A percentile compares a stretch with the other conserved stretches of the same genome.
Conservation (phyloP, 768 basidiomycete species). For the Serendipita indica region DNA sequence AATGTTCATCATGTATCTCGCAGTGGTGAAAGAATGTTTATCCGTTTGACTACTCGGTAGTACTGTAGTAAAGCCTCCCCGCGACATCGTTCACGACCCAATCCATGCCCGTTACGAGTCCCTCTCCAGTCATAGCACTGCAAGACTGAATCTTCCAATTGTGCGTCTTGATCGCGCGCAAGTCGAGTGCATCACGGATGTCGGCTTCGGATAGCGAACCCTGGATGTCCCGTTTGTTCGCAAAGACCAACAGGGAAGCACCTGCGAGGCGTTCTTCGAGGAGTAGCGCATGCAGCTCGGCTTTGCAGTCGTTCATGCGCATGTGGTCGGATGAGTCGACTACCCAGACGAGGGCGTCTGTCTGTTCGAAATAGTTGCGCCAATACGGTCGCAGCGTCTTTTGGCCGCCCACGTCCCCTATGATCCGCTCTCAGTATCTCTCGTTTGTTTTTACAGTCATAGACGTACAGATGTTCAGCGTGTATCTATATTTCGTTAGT, state of each 20-base stretch:
- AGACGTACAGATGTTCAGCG: conserved; percentile 30
- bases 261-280: conserved; percentile 92
- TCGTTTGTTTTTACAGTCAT: background rate
- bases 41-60: too few species aligned
- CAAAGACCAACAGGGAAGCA: conserved; percentile 90
- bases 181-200: conserved; percentile 73
- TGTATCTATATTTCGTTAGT: conserved; percentile 23
- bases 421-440: background rate
- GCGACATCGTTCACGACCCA: conserved; percentile 90
- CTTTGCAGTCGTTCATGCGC: conserved; percentile 78
- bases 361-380: conserved; percentile 98
- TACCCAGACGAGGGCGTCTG: conserved; percentile 96
- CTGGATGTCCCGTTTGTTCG: conserved; percentile 93
- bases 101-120: conserved; percentile 65
- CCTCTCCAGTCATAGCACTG: conserved; percentile 80
- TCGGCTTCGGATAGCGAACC: conserved; percentile 72
- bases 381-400: conserved; percentile 92
- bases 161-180: conserved; percentile 71
- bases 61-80: conserved; percentile 70
- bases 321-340: conserved; percentile 89
- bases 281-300: conserved; percentile 73
- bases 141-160: conserved; percentile 83
- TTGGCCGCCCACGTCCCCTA: conserved; percentile 98
- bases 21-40: too few species aligned
- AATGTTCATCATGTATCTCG: too few species aligned